phyloP scores from a whole-genome alignment of 176 grass and related monocot species.

The Elaeis guineensis region DNA sequence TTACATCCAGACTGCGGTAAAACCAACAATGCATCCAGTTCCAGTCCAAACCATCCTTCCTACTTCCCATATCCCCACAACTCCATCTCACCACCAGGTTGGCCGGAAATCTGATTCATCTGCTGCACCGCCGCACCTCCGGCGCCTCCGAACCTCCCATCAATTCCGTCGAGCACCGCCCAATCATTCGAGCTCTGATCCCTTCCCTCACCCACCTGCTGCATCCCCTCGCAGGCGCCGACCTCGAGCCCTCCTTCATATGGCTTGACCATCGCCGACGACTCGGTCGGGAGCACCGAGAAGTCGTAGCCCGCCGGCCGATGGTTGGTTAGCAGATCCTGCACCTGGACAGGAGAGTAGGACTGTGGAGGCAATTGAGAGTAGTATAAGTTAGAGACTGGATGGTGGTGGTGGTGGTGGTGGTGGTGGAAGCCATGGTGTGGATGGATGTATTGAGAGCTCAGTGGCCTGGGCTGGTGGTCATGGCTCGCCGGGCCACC shows the following conservation, averaged over 20 bases:
- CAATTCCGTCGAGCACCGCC: slow-evolving; percentile 62
- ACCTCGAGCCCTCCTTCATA: slow-evolving; percentile 40
- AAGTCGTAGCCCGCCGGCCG: slow-evolving; percentile 61
- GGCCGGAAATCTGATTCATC: slow-evolving; percentile 55
- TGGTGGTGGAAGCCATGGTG: neutral
- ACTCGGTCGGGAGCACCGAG: slow-evolving; percentile 41
- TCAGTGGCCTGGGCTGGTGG: neutral
- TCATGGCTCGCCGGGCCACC: neutral
- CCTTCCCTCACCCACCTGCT: slow-evolving; percentile 18
- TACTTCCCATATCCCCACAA: slow-evolving; percentile 88
- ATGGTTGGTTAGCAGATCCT: slow-evolving; percentile 94
- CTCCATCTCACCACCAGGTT: slow-evolving; percentile 78
- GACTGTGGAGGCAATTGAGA: neutral
- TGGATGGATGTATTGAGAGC: slow-evolving; percentile 14
- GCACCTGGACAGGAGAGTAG: slow-evolving; percentile 58
- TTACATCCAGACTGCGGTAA: neutral
- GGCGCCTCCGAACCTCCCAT: slow-evolving; percentile 12
- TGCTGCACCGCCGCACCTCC: slow-evolving; percentile 46
- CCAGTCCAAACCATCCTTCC: slow-evolving; percentile 15
- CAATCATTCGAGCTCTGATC: slow-evolving; percentile 34
- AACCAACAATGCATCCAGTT: slow-evolving; percentile 22
- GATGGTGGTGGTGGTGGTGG: neutral
- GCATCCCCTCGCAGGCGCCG: slow-evolving; percentile 23
- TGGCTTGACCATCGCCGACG: neutral
- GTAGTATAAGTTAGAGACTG: neutral